A percentile compares a stretch with the other conserved stretches of the same genome.
These are phyloP conservation scores for Thelephora terrestris DNA, from an alignment of 1,284 basidiomycete species.

Conservation along the genomic window DNA sequence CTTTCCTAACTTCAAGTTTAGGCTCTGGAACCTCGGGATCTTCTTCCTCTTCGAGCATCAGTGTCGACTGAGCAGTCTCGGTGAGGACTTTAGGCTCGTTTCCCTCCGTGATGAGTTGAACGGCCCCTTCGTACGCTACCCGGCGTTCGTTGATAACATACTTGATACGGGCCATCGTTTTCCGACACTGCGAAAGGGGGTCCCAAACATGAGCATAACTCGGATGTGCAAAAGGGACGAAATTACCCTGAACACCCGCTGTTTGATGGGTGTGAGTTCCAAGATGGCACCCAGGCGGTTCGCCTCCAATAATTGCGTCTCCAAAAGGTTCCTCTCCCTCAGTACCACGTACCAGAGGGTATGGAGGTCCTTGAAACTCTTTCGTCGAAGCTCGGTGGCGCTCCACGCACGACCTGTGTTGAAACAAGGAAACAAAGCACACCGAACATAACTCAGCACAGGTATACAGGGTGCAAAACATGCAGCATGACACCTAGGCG, in stretches of 20 bases:
- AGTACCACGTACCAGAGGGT: slow-evolving; percentile 87
- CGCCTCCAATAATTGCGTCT: slow-evolving; percentile 77
- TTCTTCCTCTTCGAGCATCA: background rate
- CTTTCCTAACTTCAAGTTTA: slow-evolving; percentile 16
- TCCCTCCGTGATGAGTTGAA: slow-evolving; percentile 32
- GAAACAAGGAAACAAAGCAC: slow-evolving; percentile 3
- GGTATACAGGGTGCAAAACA: slow-evolving; percentile 9
- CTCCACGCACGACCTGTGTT: slow-evolving; percentile 74
- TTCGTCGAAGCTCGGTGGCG: slow-evolving; percentile 75
- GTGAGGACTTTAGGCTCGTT: slow-evolving; percentile 9
- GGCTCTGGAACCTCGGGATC: slow-evolving; percentile 12
- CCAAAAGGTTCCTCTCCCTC: slow-evolving; percentile 80
- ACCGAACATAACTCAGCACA: slow-evolving; percentile 13
- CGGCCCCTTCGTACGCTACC: slow-evolving; percentile 66
- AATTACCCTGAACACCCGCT: slow-evolving; percentile 22
- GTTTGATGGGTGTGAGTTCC: slow-evolving; percentile 6
- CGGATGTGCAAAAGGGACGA: background rate
- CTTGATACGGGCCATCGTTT: slow-evolving; percentile 97
- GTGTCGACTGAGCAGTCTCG: background rate
- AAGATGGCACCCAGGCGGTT: slow-evolving; percentile 42
- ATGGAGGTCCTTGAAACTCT: slow-evolving; percentile 88
- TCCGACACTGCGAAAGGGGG: slow-evolving; percentile 57
- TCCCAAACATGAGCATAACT: background rate
- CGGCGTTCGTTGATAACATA: slow-evolving; percentile 88
- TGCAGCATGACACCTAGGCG: background rate